Base-by-base conservation (phyloP, 257 asterid species). In the Plantago elongata region DNA sequence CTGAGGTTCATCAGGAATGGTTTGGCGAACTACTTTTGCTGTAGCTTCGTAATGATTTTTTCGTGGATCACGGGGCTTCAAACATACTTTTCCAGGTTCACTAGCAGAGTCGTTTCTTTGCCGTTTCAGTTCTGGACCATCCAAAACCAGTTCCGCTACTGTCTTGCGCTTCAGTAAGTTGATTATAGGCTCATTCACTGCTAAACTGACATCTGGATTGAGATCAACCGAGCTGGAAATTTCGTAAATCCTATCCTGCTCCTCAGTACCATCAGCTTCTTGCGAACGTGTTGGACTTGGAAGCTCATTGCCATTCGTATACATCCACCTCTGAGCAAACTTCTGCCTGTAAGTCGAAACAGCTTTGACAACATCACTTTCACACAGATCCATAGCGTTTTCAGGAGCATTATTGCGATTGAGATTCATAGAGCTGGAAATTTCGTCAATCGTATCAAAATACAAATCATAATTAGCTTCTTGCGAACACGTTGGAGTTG, bases 21-120 rank as follows among this genome's bases (percentile, higher is more conserved):
- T 15, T 71, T 65, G 45, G 51, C 66, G 73, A 61, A 75, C 75
- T 66, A 78, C 79, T 48, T 75, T 87, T 64, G 74, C 70, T 34
- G 82, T 72, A 68, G 58, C 68, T 65, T 68, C 81, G 61, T 81
- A 91, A 62, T n/a, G 89, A 85, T 69, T 74, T 67, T 60, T 95
- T 94, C 99, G 97, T 52, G 99, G 99, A 69, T 93, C 97, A 34
- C 97, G 97, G 61, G 95, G 91, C 75, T 83, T 89, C n/a, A n/a
- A n/a, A 44, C 95, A 87, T 60, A 81, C 77, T 69, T 74, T 81
- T 52, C 85, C 94, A 51, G 81, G 64, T 65, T 83, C 95, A 69
- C 80, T n/a, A n/a, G n/a, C n/a, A n/a, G n/a, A 97, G 60, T 82
- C 98, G 63, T 66, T 78, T 81, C 84, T 82, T 54, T 69, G 86